Percentiles rank a stretch among this genome's conserved stretches.
Conservation (phyloP, 1,284 basidiomycete species). For the Singerocomus rubriflavus region DNA sequence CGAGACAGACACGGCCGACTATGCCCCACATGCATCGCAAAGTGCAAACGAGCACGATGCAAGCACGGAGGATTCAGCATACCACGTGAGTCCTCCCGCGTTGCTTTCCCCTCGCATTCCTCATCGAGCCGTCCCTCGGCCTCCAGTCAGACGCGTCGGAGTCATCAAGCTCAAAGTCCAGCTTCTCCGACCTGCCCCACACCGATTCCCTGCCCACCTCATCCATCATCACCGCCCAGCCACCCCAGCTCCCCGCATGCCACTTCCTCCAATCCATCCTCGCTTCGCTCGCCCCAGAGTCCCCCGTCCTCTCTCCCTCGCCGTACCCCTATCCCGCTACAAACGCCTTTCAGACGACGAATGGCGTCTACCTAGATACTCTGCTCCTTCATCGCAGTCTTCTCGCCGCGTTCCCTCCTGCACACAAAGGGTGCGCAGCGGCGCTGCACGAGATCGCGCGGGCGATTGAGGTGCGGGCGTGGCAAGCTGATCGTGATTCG, state of each 20-base stretch:
- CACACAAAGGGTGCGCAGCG: constrained; percentile 57
- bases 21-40: constrained; percentile 31
- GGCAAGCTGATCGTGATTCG: constrained; percentile 63
- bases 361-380: constrained; percentile 69
- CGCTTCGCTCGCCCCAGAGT: constrained; percentile 37
- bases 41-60: constrained; percentile 33
- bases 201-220: constrained; percentile 23
- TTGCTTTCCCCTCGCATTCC: not conserved
- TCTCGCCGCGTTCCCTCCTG: constrained; percentile 54
- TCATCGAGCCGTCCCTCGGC: too few relatives aligned
- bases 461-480: constrained; percentile 53
- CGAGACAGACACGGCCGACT: constrained; percentile 14
- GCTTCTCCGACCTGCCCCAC: constrained; percentile 35
- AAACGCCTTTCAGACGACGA: constrained; percentile 56
- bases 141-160: constrained; percentile 47
- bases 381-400: constrained; percentile 73
- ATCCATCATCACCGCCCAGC: constrained; percentile 10
- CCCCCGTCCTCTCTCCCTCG: constrained; percentile 37
- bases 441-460: constrained; percentile 62
- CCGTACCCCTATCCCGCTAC: constrained; percentile 58
- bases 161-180: constrained; percentile 43
- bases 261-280: constrained; percentile 61
- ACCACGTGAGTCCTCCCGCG: constrained; percentile 20
- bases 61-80: constrained; percentile 39
- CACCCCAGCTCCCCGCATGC: constrained; percentile 36